Base-by-base conservation (phyloP, 2,329 filamentous ascomycete genomes). In the Diaporthe nobilis region DNA sequence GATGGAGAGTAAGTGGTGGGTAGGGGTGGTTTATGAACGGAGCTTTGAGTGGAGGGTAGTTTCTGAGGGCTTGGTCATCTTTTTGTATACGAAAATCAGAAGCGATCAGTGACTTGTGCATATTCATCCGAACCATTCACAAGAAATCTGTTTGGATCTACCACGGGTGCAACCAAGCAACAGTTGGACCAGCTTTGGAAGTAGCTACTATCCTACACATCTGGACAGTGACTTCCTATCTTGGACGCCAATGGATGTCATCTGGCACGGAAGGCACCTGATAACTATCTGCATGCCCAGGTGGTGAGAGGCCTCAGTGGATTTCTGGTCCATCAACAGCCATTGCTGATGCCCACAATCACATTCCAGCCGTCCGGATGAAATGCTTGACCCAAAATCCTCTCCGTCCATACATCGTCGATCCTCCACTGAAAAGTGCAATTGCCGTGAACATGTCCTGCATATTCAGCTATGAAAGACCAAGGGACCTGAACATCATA, bases 401-500 rank as follows among this genome's bases (percentile, higher is more conserved):
- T 63, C 8, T 44, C 12, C 4, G 2, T 10, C 28, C 31, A 58
- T 12, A 2, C 4, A 34, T 20, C 55, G 4, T 58, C 4, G 55
- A 37, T 44, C 58, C 44, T 28, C 37, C n/a, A 28, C 58, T 63
- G 13, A 20, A 28, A 5, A 3, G 7, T 44, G 37, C 37, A 44
- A 17, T 1, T 2, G 13, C 3, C 3, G 34, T 6, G 10, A 34
- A 39, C 7, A 10, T 39, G 4, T 39, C 22, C 7, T 3, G 73
- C 31, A 20, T 71, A 75, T 7, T 28, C 55, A 28, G 39, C 73
- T 20, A 71, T 34, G 22, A 47, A 47, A 7, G 39, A 47, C 61
- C 71, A 72, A 28, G 34, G 31, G 34, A 63, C 57, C 31, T 44
- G 22, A 3, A 57, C 28, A 8, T 75, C 47, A 20, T 53, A 34